These are phyloP conservation scores for Rhizoctonia solani DNA, from an alignment of 1,284 basidiomycete species.

Conservation along the genomic window DNA sequence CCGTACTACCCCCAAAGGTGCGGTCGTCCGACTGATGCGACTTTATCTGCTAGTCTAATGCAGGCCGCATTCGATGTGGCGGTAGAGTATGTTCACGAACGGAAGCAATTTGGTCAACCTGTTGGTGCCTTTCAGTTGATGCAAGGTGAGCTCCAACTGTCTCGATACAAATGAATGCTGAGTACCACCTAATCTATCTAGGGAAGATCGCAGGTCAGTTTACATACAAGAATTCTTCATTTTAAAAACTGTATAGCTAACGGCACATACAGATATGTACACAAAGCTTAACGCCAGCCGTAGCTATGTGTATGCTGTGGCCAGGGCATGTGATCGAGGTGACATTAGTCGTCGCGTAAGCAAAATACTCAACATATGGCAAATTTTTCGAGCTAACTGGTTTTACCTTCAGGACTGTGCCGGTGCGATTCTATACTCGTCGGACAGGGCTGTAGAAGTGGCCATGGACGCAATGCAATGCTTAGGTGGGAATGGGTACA, in stretches of 20 bases:
- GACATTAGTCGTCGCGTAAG: slow-evolving; percentile 79
- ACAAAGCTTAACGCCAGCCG: slow-evolving; percentile 88
- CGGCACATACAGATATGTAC: slow-evolving; percentile 77
- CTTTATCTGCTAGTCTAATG: slow-evolving; percentile 71
- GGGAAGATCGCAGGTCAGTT: slow-evolving; percentile 40
- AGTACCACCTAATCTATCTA: neutral
- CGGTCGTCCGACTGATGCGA: neutral
- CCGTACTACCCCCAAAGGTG: too few species aligned
- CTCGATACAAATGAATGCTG: slow-evolving; percentile 37
- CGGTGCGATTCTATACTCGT: slow-evolving; percentile 88
- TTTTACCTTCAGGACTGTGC: slow-evolving; percentile 74
- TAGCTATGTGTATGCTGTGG: slow-evolving; percentile 92
- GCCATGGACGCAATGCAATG: slow-evolving; percentile 90
- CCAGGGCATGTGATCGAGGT: slow-evolving; percentile 82
- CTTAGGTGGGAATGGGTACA: slow-evolving; percentile 90
- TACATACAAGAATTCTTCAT: neutral
- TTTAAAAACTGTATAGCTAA: neutral
- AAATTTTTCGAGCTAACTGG: neutral
- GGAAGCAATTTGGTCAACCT: slow-evolving; percentile 86
- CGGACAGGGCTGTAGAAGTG: slow-evolving; percentile 89
- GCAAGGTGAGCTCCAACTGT: slow-evolving; percentile 81
- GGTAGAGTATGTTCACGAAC: slow-evolving; percentile 86
- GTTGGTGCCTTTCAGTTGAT: slow-evolving; percentile 94
- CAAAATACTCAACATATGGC: slow-evolving; percentile 34
- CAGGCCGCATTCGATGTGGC: slow-evolving; percentile 92